Evolutionary conservation across 2,329 filamentous ascomycete species (phyloP).

Genomic region (Aspergillus proliferans): DNA sequence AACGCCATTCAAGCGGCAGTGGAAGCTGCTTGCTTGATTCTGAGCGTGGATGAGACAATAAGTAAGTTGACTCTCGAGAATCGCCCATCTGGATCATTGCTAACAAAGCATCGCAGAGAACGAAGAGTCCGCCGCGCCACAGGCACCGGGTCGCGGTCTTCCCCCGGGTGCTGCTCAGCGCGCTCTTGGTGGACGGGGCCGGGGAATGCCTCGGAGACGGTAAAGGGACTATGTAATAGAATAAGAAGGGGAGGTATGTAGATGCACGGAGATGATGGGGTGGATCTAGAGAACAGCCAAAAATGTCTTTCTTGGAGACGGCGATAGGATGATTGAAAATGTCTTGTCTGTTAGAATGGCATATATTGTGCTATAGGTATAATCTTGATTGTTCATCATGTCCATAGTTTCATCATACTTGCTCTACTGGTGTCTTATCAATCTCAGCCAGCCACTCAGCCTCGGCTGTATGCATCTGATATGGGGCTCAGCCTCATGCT

Average conservation of each 20-base stretch:
- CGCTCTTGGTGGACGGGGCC: constrained; percentile 76
- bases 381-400: neutral
- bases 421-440: no score
- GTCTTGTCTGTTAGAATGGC: neutral
- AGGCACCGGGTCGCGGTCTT: constrained; percentile 68
- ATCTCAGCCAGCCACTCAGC: no score
- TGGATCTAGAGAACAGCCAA: neutral
- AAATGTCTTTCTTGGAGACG: neutral
- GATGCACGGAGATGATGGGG: no score
- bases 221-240: constrained; percentile 6
- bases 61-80: constrained; percentile 44
- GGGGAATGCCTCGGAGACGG: constrained; percentile 66
- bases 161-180: constrained; percentile 82
- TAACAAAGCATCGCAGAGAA: constrained; percentile 52
- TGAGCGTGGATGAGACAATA: constrained; percentile 97
- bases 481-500: no score
- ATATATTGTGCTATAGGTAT: neutral
- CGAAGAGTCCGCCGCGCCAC: constrained; percentile 80
- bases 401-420: no score
- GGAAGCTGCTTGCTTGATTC: constrained; percentile 89
- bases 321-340: neutral
- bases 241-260: neutral
- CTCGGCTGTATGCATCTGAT: no score
- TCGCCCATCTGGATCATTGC: constrained; percentile 2
- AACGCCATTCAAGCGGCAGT: constrained; percentile 95